Evolutionary conservation across 148 eudicot genomes (phyloP), one percentile per base, ranked within the genome.

Genomic region (Linanthus parryae): DNA sequence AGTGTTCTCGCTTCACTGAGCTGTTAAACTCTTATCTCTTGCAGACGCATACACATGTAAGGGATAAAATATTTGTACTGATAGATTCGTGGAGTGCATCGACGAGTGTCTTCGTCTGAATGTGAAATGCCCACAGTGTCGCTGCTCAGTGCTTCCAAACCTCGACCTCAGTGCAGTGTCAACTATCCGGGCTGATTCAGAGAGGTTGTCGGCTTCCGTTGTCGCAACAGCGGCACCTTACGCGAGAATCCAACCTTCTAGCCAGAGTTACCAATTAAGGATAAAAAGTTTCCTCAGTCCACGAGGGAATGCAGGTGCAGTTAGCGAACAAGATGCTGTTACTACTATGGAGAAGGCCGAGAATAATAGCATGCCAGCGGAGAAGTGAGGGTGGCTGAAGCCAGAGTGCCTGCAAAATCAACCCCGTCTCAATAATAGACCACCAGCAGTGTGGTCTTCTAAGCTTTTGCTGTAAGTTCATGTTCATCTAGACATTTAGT

Each of bases 91-190:
- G 39, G 97, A 75, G 25, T 88, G 97, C 81, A 88, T 88, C 25
- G 97, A 88, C 41, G 82, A 88, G 60, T 88, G 97, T 94, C 94
- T 88, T 27, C 72, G 87, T 24, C 57, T 88, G 28, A 88, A 88
- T 31, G 84, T 82, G 41, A 94, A 88, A 66, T 94, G 99, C 63
- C 99, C 99, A 19, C 79, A 96, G 28, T 94, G 99, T 58, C 87
- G 99, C 3, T 84, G 91, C 54, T 88, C 94, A 0, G 95, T 84
- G 5, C 84, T 94, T 49, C 99, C 96, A 6, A 88, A 88, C 68
- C 94, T 94, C 2, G 94, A 88, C 66, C 84, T 94, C 9, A 88
- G 96, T 35, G 96, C 95, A 31, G 31, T 88, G 18, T 87, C 96
- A 44, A 79, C 74, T 48, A 77, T 87, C 54, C 91, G 72, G 15